Base-by-base conservation (phyloP, 1,139 yeast genomes). In the Yamadazyma pseudoaaseri region DNA sequence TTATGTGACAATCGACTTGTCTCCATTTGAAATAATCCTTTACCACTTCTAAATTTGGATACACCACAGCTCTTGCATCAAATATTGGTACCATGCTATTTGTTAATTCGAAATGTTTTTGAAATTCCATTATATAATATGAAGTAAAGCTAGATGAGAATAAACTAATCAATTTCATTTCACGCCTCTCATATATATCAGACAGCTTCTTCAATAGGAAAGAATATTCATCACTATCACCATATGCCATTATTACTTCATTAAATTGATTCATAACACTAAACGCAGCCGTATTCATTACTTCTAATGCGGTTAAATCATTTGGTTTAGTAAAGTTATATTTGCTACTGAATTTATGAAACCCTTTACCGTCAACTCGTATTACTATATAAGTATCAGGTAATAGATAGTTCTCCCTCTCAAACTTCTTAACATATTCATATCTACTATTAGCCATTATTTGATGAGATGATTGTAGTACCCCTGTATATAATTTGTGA, bases 1-100 rank as follows among this genome's bases (percentile, higher is more conserved):
- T 92, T 37, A 92, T 92, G 59, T 92, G 98, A 37, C 98, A 92
- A 54, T 92, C 99, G 1, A 84, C 98, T 54, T 87, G 97, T 47
- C 99, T 70, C 99, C 99, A 94, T 36, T 85, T 65, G 43, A 94
- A 75, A 53, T 94, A 94, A 55, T 92, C 97, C 35, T 86, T 67
- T 2, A 90, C 69, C 2, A 70, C 64, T 7, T 63, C 51, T 17
- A 64, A 47, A 36, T 73, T 76, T 0, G 99, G 99, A 49, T 92
- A 92, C 2, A 79, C 63, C 9, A 92, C 95, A 1, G 95, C 95
- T 29, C 99, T 65, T 0, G 95, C 89, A 59, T 92, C 99, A 58
- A 92, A 92, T 22, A 84, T 80, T 0, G 98, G 98, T 31, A 92
- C 57, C 39, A 74, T 68, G 8, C 61, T 62, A 8, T 70, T 44